A percentile compares a stretch with the other conserved stretches of the same genome.
These are phyloP conservation scores for Beauveria sp. DNA, from an alignment of 2,329 filamentous ascomycete genomes.

Conservation along the genomic window DNA sequence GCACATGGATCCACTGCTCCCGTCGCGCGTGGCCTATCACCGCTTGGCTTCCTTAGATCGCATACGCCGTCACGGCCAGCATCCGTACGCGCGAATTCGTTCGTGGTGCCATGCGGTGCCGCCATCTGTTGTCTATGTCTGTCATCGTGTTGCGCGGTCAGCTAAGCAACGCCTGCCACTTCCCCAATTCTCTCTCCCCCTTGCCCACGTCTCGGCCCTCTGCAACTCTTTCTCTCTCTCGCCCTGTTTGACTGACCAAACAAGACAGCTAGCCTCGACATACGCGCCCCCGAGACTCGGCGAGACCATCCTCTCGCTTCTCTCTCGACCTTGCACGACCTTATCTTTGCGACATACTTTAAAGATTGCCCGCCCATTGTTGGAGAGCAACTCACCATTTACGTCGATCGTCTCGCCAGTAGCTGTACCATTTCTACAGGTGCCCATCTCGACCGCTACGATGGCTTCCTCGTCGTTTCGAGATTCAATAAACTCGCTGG, in stretches of 20 bases:
- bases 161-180: not conserved
- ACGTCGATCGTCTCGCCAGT: slow-evolving; percentile 6
- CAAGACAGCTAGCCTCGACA: slow-evolving; percentile 5
- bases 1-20: slow-evolving; percentile 4
- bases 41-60: not conserved
- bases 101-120: not conserved
- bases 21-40: not conserved
- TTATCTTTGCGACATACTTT: not conserved
- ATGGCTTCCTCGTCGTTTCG: slow-evolving; percentile 90
- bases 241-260: slow-evolving; percentile 3
- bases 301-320: not conserved
- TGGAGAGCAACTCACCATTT: slow-evolving; percentile 5
- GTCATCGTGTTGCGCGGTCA: not conserved
- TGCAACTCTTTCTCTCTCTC: not conserved
- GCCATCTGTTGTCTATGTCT: not conserved
- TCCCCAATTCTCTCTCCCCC: not conserved
- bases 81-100: slow-evolving; percentile 3
- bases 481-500: slow-evolving; percentile 89
- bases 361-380: not conserved
- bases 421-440: slow-evolving; percentile 3
- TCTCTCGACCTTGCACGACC: not conserved
- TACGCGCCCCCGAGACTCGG: not conserved
- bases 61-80: not conserved
- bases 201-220: not conserved
- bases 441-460: slow-evolving; percentile 11